These are phyloP conservation scores for Cryptococcus neoformans DNA, from an alignment of 1,284 basidiomycete species.

Conservation along the genomic window DNA sequence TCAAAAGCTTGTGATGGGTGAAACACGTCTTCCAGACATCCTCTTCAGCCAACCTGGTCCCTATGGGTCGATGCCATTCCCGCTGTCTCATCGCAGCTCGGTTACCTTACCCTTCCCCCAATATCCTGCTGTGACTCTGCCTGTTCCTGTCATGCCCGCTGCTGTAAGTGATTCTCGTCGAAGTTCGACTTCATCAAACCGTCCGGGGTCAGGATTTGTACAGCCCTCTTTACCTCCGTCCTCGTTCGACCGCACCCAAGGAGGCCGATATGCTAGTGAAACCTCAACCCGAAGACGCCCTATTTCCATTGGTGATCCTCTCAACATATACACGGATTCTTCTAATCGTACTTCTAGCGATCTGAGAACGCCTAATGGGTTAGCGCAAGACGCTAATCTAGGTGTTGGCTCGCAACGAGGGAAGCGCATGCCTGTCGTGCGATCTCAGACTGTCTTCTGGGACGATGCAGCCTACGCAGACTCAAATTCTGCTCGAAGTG, in stretches of 20 bases:
- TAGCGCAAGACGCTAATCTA: background rate
- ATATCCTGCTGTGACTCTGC: conserved; percentile 9
- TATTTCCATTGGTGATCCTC: conserved; percentile 18
- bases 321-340: background rate
- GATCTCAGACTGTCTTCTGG: conserved; percentile 46
- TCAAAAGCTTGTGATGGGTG: conserved; percentile 48
- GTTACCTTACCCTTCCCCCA: conserved; percentile 10
- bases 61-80: conserved; percentile 8
- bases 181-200: conserved; percentile 7
- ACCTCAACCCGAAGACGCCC: conserved; percentile 15
- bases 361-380: background rate
- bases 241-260: background rate
- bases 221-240: conserved; percentile 5
- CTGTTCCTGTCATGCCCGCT: conserved; percentile 4
- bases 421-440: conserved; percentile 13
- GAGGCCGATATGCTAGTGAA: conserved; percentile 1
- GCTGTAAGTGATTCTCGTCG: conserved; percentile 11
- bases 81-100: background rate
- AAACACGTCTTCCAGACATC: conserved; percentile 38
- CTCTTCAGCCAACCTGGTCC: conserved; percentile 26
- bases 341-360: background rate
- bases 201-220: background rate
- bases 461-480: conserved; percentile 38
- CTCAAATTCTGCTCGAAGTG: background rate
- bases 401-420: background rate